These are phyloP conservation scores for Dacryopinax spathularia DNA, from an alignment of 768 basidiomycete species.

Conservation along the genomic window DNA sequence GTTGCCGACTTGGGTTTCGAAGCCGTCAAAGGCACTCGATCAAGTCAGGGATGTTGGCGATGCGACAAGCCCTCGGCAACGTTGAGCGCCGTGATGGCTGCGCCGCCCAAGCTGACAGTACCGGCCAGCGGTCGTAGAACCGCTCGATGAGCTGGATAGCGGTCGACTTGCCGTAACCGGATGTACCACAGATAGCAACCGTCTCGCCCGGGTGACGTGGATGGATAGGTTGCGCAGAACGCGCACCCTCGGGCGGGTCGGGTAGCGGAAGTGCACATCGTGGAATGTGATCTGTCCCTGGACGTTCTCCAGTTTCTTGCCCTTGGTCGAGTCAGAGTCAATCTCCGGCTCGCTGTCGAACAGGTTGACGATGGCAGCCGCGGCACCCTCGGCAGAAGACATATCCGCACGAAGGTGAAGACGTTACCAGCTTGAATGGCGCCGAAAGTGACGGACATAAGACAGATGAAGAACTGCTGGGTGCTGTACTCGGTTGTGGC, in stretches of 20 bases:
- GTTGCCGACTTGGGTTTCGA: constrained; percentile 54
- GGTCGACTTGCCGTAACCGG: constrained; percentile 38
- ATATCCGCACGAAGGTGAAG: constrained; percentile 26
- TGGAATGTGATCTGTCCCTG: constrained; percentile 25
- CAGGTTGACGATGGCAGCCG: constrained; percentile 23
- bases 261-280: constrained; percentile 28
- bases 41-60: constrained; percentile 33
- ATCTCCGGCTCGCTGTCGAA: constrained; percentile 24
- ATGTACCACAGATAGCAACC: constrained; percentile 67
- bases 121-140: constrained; percentile 70
- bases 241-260: constrained; percentile 23
- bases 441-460: constrained; percentile 18
- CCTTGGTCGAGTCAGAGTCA: constrained; percentile 26
- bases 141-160: constrained; percentile 73
- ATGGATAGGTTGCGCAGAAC: constrained; percentile 29
- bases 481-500: constrained; percentile 19
- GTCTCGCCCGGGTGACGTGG: constrained; percentile 59
- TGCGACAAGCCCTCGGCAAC: constrained; percentile 26
- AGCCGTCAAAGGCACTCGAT: constrained; percentile 17
- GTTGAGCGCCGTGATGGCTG: constrained; percentile 28
- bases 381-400: constrained; percentile 27
- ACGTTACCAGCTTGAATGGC: constrained; percentile 30
- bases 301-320: constrained; percentile 21
- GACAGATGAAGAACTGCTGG: constrained; percentile 26
- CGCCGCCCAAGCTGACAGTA: constrained; percentile 36